phyloP scores from a whole-genome alignment of 257 asterid species.

The Solanum arcanum region DNA sequence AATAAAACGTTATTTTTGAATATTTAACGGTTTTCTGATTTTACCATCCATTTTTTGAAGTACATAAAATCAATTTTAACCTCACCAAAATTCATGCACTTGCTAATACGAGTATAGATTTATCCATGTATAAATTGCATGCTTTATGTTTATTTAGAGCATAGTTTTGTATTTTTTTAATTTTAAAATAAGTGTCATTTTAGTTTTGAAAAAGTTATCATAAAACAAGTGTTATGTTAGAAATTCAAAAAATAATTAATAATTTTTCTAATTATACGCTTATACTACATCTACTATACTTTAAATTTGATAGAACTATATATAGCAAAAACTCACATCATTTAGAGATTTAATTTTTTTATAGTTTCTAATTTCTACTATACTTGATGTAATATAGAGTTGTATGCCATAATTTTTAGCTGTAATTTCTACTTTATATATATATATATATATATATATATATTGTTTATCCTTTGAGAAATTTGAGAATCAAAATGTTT shows the following conservation, averaged over 20 bases:
- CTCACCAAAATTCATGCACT: neutral
- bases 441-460: neutral
- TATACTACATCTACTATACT: neutral
- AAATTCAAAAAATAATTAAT: too few relatives aligned
- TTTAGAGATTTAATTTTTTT: neutral
- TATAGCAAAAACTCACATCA: too few relatives aligned
- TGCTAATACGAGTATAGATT: neutral
- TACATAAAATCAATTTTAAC: neutral
- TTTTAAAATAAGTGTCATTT: neutral
- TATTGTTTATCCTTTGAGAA: neutral
- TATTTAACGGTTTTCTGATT: neutral
- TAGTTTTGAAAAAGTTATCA: neutral
- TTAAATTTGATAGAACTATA: neutral
- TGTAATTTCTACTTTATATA: neutral
- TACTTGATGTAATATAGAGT: neutral
- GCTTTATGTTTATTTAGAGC: neutral
- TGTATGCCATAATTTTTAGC: neutral
- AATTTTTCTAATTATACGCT: neutral
- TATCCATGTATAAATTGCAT: neutral
- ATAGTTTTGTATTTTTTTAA: neutral
- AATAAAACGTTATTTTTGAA: neutral
- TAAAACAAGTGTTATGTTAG: rapidly evolving
- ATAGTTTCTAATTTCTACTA: neutral
- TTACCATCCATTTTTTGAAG: neutral
- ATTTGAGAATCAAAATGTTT: neutral